Evolutionary conservation across 1,284 basidiomycete species (phyloP).

Genomic region (Mixia osmundae): DNA sequence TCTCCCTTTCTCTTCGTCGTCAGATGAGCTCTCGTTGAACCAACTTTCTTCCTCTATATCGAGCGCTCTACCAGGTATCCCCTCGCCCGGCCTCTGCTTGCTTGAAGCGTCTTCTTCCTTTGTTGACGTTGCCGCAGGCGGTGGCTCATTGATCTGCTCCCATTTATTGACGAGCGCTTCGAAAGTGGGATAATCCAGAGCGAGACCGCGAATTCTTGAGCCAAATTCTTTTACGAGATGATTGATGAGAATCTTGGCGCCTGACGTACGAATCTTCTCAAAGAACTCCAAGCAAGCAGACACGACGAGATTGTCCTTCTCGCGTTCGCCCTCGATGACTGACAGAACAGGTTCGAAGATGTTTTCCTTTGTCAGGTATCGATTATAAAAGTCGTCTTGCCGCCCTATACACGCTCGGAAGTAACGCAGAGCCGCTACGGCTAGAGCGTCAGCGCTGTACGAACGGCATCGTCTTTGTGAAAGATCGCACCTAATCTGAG

Average conservation of each 20-base stretch:
- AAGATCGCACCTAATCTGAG: slow-evolving; percentile 48
- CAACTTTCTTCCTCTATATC: slow-evolving; percentile 3
- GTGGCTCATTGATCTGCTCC: slow-evolving; percentile 63
- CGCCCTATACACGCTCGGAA: slow-evolving; percentile 64
- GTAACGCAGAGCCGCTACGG: slow-evolving; percentile 65
- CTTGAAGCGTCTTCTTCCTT: neutral
- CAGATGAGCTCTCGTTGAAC: slow-evolving; percentile 3
- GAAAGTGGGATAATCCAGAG: slow-evolving; percentile 41
- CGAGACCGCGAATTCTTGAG: slow-evolving; percentile 38
- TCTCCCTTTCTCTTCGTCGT: neutral
- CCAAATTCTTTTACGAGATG: slow-evolving; percentile 62
- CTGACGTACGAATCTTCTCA: slow-evolving; percentile 27
- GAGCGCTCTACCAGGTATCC: neutral
- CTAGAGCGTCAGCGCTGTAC: slow-evolving; percentile 1
- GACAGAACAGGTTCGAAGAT: slow-evolving; percentile 59
- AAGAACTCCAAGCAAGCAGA: slow-evolving; percentile 91
- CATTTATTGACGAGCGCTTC: slow-evolving; percentile 47
- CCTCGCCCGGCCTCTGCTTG: neutral
- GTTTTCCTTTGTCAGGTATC: slow-evolving; percentile 64
- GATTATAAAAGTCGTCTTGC: slow-evolving; percentile 65
- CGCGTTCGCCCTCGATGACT: slow-evolving; percentile 53
- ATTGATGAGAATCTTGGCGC: slow-evolving; percentile 44
- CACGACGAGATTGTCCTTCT: slow-evolving; percentile 70
- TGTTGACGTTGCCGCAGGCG: neutral
- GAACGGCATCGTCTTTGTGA: neutral